Percentiles rank a stretch among this genome's conserved stretches.
Evolutionary conservation across 1,284 basidiomycete species (phyloP).

Genomic region (Hortiboletus rubellus): DNA sequence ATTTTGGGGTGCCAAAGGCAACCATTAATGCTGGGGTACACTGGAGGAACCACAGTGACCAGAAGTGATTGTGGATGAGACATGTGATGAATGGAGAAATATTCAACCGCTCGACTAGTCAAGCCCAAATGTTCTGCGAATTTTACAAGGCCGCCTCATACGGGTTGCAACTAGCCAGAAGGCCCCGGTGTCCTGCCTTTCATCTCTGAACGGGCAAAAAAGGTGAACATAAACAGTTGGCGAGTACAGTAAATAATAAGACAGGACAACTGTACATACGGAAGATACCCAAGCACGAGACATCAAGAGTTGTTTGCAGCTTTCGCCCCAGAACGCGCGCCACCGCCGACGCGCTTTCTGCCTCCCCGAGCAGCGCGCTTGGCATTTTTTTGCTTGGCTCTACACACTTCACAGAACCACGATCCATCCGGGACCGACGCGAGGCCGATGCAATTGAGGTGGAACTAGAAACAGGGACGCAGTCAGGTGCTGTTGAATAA

Average conservation of each 20-base stretch:
- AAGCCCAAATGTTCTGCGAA: no score
- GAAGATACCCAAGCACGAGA: background rate
- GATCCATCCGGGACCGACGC: slow-evolving; percentile 69
- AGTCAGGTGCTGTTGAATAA: slow-evolving; percentile 7
- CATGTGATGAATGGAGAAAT: no score
- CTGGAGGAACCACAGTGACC: no score
- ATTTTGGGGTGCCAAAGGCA: no score
- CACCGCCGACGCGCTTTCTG: slow-evolving; percentile 39
- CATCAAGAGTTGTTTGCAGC: slow-evolving; percentile 34
- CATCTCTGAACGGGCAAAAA: background rate
- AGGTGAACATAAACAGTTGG: background rate
- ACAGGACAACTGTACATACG: slow-evolving; percentile 15
- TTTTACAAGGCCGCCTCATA: no score
- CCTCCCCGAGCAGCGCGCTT: slow-evolving; percentile 35
- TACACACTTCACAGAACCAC: slow-evolving; percentile 82
- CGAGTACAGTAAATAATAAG: slow-evolving; percentile 32
- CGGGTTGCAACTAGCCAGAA: no score
- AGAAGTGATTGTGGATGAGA: no score
- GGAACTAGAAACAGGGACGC: slow-evolving; percentile 60
- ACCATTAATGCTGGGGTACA: no score
- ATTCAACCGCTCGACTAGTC: no score
- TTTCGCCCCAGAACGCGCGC: slow-evolving; percentile 34
- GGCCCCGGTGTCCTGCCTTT: background rate
- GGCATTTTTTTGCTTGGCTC: slow-evolving; percentile 46
- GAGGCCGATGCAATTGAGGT: slow-evolving; percentile 78